Evolutionary conservation across 202 grass and related monocot species (phyloP).

Genomic region (Hordeum pubiflorum): DNA sequence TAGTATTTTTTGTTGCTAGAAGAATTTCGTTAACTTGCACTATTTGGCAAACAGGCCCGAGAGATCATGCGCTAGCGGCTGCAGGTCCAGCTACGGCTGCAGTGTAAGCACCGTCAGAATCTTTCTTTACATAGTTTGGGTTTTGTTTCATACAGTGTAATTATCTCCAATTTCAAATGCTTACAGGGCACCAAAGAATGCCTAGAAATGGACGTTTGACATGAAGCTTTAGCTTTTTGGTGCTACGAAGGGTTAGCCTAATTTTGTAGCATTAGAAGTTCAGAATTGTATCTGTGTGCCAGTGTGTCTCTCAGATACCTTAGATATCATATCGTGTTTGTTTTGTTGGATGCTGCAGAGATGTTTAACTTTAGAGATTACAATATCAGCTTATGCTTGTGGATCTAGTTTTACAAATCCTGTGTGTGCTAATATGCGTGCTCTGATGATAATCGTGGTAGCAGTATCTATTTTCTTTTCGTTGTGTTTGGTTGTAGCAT

Average conservation of each 20-base stretch:
- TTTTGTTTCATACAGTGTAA: background rate
- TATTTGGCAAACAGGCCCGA: slow-evolving; percentile 26
- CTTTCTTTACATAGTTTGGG: background rate
- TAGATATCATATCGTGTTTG: background rate
- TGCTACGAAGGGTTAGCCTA: slow-evolving; percentile 15
- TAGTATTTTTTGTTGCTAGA: background rate
- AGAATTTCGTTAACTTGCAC: background rate
- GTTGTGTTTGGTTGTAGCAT: background rate
- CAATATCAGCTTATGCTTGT: background rate
- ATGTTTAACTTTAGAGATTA: slow-evolving; percentile 13
- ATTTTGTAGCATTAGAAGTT: slow-evolving; percentile 44
- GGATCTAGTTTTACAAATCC: background rate
- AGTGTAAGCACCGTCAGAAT: slow-evolving; percentile 22
- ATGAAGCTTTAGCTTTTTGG: background rate
- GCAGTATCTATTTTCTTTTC: too few species aligned
- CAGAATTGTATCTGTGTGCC: background rate
- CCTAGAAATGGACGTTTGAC: slow-evolving; percentile 37
- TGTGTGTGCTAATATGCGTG: too few species aligned
- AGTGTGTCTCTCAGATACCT: background rate
- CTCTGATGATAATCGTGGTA: too few species aligned
- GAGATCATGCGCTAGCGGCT: slow-evolving; percentile 19
- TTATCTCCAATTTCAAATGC: background rate
- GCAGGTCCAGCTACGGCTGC: slow-evolving; percentile 11
- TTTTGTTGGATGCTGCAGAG: slow-evolving; percentile 11
- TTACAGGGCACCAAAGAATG: slow-evolving; percentile 23